A percentile compares a stretch with the other conserved stretches of the same genome.
Conservation (phyloP, 805 yeast genomes). For the Barnettozyma siamensis region DNA sequence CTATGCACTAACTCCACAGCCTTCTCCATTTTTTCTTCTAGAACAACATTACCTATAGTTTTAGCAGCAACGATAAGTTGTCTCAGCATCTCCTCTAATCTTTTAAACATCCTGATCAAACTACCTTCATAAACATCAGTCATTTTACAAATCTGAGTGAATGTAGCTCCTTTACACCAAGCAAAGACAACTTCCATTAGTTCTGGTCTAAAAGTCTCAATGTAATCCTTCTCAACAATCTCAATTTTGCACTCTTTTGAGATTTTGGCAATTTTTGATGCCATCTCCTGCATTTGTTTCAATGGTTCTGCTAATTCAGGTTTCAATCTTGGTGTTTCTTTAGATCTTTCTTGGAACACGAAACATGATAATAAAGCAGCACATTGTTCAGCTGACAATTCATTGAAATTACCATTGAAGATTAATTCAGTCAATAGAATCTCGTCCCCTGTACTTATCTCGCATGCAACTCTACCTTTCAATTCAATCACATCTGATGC, state of each 20-base stretch:
- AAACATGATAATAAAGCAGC: conserved; percentile 91
- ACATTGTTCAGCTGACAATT: conserved; percentile 80
- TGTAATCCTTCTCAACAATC: conserved; percentile 84
- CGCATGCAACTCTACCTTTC: conserved; percentile 97
- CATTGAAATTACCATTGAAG: conserved; percentile 93
- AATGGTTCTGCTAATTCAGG: conserved; percentile 92
- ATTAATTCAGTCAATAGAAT: conserved; percentile 82
- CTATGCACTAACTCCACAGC: conserved; percentile 85
- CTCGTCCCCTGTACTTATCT: conserved; percentile 86
- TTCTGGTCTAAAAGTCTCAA: conserved; percentile 86
- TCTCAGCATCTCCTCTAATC: conserved; percentile 87
- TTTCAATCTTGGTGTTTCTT: conserved; percentile 77
- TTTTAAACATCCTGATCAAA: conserved; percentile 86
- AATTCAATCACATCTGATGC: conserved; percentile 86
- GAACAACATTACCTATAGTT: conserved; percentile 84
- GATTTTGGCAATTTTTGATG: conserved; percentile 81
- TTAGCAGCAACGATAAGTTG: conserved; percentile 90
- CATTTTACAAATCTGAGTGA: conserved; percentile 97
- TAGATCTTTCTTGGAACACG: conserved; percentile 94
- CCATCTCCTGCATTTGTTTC: conserved; percentile 85
- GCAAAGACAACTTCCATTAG: conserved; percentile 95
- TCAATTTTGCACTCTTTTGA: conserved; percentile 88
- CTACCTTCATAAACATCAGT: conserved; percentile 98
- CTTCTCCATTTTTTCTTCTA: conserved; percentile 84
- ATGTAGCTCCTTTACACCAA: conserved; percentile 95